These are phyloP conservation scores for Epichloe coenophiala DNA, from an alignment of 2,329 filamentous ascomycete genomes.

Conservation along the genomic window DNA sequence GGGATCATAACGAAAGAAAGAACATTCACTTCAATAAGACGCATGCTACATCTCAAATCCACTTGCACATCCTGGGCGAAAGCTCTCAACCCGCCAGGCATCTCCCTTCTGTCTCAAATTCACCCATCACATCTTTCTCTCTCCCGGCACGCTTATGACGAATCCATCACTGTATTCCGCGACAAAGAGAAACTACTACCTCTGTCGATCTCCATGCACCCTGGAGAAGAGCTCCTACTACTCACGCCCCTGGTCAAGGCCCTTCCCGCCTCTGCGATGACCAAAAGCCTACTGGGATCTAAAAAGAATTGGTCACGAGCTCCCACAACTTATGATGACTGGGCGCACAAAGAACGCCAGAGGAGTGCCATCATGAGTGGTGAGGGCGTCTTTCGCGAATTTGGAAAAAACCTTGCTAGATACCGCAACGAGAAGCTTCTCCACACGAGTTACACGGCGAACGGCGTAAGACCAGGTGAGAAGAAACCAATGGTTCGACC, in stretches of 20 bases:
- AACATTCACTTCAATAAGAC: slow-evolving; percentile 64
- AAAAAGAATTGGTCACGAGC: slow-evolving; percentile 25
- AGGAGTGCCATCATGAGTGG: slow-evolving; percentile 67
- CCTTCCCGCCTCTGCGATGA: slow-evolving; percentile 76
- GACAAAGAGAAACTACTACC: slow-evolving; percentile 80
- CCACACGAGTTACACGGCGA: slow-evolving; percentile 90
- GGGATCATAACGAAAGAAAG: slow-evolving; percentile 72
- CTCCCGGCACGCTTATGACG: slow-evolving; percentile 78
- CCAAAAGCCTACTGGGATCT: slow-evolving; percentile 51
- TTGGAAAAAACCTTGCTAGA: slow-evolving; percentile 76
- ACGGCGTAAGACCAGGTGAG: slow-evolving; percentile 65
- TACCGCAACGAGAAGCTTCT: slow-evolving; percentile 75
- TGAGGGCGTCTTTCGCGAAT: slow-evolving; percentile 80
- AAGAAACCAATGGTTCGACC: background rate
- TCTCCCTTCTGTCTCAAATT: slow-evolving; percentile 62
- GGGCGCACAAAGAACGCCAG: slow-evolving; percentile 42
- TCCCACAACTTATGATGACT: slow-evolving; percentile 37
- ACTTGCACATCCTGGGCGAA: slow-evolving; percentile 83
- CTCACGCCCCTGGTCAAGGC: slow-evolving; percentile 85
- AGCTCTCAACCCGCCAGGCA: slow-evolving; percentile 74
- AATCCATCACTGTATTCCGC: slow-evolving; percentile 82
- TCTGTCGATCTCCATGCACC: slow-evolving; percentile 65
- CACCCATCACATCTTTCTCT: slow-evolving; percentile 71
- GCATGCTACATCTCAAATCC: slow-evolving; percentile 69
- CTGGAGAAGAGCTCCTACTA: slow-evolving; percentile 78